Evolutionary conservation across 345 rosid genomes (phyloP), one percentile per base, ranked within the genome.

Genomic region (Raphanus sativus): DNA sequence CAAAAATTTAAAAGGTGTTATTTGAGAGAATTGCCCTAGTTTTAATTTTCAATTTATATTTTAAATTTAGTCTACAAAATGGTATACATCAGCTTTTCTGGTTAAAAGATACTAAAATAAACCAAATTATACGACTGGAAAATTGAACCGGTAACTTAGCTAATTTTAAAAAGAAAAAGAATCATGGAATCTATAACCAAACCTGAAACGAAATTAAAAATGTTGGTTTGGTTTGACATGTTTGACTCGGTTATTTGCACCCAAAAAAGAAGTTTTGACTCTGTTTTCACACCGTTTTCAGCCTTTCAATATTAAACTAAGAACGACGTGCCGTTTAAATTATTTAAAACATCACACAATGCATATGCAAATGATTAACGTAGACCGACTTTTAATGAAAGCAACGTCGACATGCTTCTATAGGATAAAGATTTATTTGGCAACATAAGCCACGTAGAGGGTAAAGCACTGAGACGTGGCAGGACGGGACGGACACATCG

Each of bases 381-480:
- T 71, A 8, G 32, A 66, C 73, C 77, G 68, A 42, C 70, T 17
- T n/a, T n/a, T 28, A 40, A 42, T 38, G n/a, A 42, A 77, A 63
- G 70, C 38, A 64, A 25, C 33, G 59, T 77, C 30, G 26, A 61
- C 13, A 62, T 24, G 62, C 66, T 55, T 8, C 71, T 64, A 68
- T 50, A 12, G 55, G 77, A 78, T 72, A 66, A 34, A 61, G 69
- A 73, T 78, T 12, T 28, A 28, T 59, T 69, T 15, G 63, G 17
- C 11, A 48, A 32, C 12, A 36, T 5, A 55, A 21, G 81, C 83
- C 88, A 83, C 85, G 88, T 83, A 71, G 25, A 75, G 73, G 59
- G 70, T 76, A 30, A 75, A 65, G 24, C 7, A 12, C 34, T 59
- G 38, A 65, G 62, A 81, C 86, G 90, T 81, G 88, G 77, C 82